phyloP scores from a whole-genome alignment of 495 filamentous ascomycete genomes.

The Viridothelium virens region DNA sequence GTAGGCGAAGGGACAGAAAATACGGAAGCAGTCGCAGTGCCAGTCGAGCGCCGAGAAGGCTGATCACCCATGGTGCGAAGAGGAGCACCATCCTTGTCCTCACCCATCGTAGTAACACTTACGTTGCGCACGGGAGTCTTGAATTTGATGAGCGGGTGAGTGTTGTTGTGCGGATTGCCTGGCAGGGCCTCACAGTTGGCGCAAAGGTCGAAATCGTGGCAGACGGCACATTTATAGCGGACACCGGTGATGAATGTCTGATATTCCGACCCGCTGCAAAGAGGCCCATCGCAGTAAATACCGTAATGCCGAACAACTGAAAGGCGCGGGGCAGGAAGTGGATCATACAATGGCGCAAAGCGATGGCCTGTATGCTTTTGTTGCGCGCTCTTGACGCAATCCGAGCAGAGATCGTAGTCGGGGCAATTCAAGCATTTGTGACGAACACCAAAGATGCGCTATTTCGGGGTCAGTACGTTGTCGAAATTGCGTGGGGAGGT shows the following conservation, averaged over 20 bases:
- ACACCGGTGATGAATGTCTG: conserved; percentile 69
- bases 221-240: conserved; percentile 96
- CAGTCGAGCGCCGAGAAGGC: conserved; percentile 30
- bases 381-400: conserved; percentile 58
- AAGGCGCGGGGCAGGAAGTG: conserved; percentile 51
- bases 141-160: conserved; percentile 94
- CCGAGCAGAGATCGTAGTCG: conserved; percentile 93
- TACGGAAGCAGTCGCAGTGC: conserved; percentile 47
- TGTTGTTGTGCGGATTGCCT: conserved; percentile 76
- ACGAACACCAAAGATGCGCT: conserved; percentile 78
- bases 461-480: conserved; percentile 27
- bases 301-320: conserved; percentile 54
- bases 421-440: conserved; percentile 97
- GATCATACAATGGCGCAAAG: conserved; percentile 81
- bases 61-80: conserved; percentile 62
- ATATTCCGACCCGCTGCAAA: conserved; percentile 57
- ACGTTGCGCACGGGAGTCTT: conserved; percentile 89
- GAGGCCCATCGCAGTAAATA: conserved; percentile 91
- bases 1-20: conserved; percentile 29
- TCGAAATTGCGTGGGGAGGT: neutral
- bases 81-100: conserved; percentile 55
- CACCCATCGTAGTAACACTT: conserved; percentile 73
- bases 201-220: conserved; percentile 94
- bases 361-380: conserved; percentile 75
- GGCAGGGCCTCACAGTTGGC: conserved; percentile 87